These are phyloP conservation scores for Edaphochlamys debaryana DNA, from an alignment of 139 green algal genomes.

Conservation along the genomic window DNA sequence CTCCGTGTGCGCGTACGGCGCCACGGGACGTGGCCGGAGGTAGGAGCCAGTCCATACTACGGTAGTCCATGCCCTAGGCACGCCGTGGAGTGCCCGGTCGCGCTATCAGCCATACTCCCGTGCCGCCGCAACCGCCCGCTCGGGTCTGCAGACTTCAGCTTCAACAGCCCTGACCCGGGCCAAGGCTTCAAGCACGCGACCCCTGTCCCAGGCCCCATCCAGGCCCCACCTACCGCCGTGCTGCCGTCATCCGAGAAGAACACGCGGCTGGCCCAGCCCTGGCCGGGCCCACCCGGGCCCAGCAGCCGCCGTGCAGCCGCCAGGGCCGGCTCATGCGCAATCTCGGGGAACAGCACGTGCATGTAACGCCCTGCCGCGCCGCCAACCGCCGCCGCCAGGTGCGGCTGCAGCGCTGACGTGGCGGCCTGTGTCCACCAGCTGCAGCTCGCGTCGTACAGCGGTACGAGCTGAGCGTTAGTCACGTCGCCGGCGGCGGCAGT, in stretches of 20 bases:
- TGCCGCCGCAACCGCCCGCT: too few relatives aligned
- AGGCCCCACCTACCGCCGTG: slow-evolving; percentile 93
- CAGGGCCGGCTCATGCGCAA: slow-evolving; percentile 73
- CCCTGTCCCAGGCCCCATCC: too few relatives aligned
- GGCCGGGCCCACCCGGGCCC: slow-evolving; percentile 47
- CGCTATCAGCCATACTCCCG: too few relatives aligned
- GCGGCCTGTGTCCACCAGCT: slow-evolving; percentile 97
- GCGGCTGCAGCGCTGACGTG: slow-evolving; percentile 65
- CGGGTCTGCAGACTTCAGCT: too few relatives aligned
- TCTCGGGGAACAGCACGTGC: slow-evolving; percentile 97
- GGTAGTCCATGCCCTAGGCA: too few relatives aligned
- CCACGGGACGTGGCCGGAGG: too few relatives aligned
- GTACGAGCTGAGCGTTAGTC: slow-evolving; percentile 27
- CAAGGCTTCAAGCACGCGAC: too few relatives aligned
- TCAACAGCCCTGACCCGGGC: too few relatives aligned
- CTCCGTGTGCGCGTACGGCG: too few relatives aligned
- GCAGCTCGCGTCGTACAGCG: slow-evolving; percentile 88
- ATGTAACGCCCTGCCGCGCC: slow-evolving; percentile 86
- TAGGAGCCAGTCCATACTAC: too few relatives aligned
- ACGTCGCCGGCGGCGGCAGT: not conserved
- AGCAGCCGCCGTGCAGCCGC: slow-evolving; percentile 70
- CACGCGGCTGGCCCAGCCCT: slow-evolving; percentile 85
- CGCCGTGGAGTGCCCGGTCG: too few relatives aligned
- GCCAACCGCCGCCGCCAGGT: slow-evolving; percentile 71
- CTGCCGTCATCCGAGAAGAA: slow-evolving; percentile 91